Evolutionary conservation across 2,329 filamentous ascomycete species (phyloP).

Genomic region (Raffaelea ambrosiae): DNA sequence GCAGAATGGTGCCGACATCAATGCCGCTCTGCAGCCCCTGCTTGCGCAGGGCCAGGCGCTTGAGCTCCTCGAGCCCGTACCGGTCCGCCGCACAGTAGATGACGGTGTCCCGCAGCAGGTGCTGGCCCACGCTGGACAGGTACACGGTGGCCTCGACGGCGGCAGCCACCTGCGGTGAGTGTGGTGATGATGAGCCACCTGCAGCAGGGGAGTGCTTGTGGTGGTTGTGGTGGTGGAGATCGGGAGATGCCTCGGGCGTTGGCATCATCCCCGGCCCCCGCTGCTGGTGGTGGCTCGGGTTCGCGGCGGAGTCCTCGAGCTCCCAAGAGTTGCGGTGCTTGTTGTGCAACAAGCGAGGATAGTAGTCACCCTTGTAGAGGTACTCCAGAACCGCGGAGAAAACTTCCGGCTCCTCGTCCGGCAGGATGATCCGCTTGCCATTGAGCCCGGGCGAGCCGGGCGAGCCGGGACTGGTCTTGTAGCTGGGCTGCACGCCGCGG

Average conservation of each 20-base stretch:
- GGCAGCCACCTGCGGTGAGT: conserved; percentile 15
- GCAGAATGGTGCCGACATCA: conserved; percentile 83
- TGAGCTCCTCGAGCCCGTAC: conserved; percentile 87
- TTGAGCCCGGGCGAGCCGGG: conserved; percentile 38
- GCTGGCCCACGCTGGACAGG: conserved; percentile 63
- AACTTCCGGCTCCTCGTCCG: conserved; percentile 77
- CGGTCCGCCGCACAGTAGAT: conserved; percentile 89
- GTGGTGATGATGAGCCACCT: conserved; percentile 9
- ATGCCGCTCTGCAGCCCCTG: conserved; percentile 90
- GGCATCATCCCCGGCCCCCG: conserved; percentile 19
- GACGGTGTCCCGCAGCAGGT: conserved; percentile 83
- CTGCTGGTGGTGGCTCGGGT: conserved; percentile 29
- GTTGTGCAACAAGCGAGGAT: conserved; percentile 79
- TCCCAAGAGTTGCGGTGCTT: conserved; percentile 81
- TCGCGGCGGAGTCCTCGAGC: conserved; percentile 61
- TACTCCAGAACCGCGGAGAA: conserved; percentile 93
- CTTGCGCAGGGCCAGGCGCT: conserved; percentile 84
- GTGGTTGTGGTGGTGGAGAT: conserved; percentile 21
- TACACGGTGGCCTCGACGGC: conserved; percentile 68
- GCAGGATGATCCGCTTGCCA: conserved; percentile 70
- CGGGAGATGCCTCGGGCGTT: conserved; percentile 42
- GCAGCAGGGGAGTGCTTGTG: conserved; percentile 14
- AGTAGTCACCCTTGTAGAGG: conserved; percentile 95
- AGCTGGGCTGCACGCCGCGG: neutral
- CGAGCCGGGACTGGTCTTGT: conserved; percentile 8